Percentiles rank a stretch among this genome's conserved stretches.
These are phyloP conservation scores for Beauveria sp. DNA, from an alignment of 2,329 filamentous ascomycete species.

Conservation along the genomic window DNA sequence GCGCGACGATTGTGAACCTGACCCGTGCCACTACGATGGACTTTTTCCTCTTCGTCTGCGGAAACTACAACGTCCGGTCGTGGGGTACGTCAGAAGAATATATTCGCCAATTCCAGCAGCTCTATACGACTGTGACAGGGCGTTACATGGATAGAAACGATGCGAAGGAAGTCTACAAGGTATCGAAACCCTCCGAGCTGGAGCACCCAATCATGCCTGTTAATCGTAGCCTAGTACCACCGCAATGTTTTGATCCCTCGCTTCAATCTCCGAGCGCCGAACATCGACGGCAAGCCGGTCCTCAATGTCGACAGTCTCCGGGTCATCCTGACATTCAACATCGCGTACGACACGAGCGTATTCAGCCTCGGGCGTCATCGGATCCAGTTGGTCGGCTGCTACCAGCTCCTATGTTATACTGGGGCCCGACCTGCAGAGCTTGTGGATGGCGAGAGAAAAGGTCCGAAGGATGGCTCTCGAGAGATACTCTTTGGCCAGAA, in stretches of 20 bases:
- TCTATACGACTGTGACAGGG: constrained; percentile 19
- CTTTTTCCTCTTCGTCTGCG: background rate
- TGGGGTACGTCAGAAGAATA: constrained; percentile 11
- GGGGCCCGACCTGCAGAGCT: constrained; percentile 22
- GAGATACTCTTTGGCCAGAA: constrained; percentile 22
- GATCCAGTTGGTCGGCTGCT: constrained; percentile 19
- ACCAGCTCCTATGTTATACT: constrained; percentile 22
- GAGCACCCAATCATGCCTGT: background rate
- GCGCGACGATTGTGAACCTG: constrained; percentile 15
- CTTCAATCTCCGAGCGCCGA: constrained; percentile 18
- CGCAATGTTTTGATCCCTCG: constrained; percentile 15
- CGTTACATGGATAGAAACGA: constrained; percentile 19
- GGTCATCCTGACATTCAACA: constrained; percentile 24
- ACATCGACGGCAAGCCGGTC: constrained; percentile 20
- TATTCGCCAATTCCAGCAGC: constrained; percentile 21
- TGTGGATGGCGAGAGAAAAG: constrained; percentile 21
- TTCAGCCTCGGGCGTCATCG: constrained; percentile 19
- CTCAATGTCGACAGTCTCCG: constrained; percentile 16
- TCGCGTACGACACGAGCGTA: constrained; percentile 20
- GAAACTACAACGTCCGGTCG: background rate
- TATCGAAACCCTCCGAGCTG: constrained; percentile 5
- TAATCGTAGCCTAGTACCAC: constrained; percentile 17
- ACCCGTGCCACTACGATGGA: constrained; percentile 9
- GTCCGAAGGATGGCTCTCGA: constrained; percentile 18
- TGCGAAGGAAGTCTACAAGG: constrained; percentile 21